Evolutionary conservation across 805 yeast genomes (phyloP).

Genomic region (Myxozyma monticola): DNA sequence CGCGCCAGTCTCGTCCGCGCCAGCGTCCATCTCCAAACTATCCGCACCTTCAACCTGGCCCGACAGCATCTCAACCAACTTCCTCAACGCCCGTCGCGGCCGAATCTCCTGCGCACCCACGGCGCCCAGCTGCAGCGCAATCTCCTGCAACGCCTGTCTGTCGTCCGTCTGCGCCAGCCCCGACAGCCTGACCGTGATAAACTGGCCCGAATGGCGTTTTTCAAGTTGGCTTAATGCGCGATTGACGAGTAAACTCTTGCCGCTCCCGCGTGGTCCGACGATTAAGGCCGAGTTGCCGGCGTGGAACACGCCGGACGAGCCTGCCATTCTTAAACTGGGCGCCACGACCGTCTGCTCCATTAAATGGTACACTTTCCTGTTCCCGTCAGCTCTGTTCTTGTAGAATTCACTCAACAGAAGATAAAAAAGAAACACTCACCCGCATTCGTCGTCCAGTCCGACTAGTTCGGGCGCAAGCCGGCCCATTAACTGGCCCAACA

Average conservation of each 20-base stretch:
- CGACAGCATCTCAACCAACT: slow-evolving; percentile 34
- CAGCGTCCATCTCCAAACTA: slow-evolving; percentile 6
- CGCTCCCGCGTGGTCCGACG: slow-evolving; percentile 78
- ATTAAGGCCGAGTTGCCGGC: slow-evolving; percentile 82
- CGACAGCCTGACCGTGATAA: slow-evolving; percentile 61
- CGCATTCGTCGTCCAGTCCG: slow-evolving; percentile 25
- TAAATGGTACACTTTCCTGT: slow-evolving; percentile 50
- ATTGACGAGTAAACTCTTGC: slow-evolving; percentile 67
- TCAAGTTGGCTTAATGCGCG: slow-evolving; percentile 53
- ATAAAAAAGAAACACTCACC: background rate
- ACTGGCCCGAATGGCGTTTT: slow-evolving; percentile 46
- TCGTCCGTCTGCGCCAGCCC: slow-evolving; percentile 78
- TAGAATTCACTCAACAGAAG: too few species aligned
- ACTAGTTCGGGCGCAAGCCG: slow-evolving; percentile 13
- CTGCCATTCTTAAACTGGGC: slow-evolving; percentile 1
- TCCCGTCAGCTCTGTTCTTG: background rate
- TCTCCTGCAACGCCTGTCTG: slow-evolving; percentile 73
- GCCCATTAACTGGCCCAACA: slow-evolving; percentile 26
- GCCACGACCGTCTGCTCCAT: slow-evolving; percentile 25
- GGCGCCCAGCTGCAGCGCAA: slow-evolving; percentile 66
- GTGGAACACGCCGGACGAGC: slow-evolving; percentile 4
- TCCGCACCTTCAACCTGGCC: slow-evolving; percentile 21
- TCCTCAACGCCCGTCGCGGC: slow-evolving; percentile 10
- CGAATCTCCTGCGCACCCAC: background rate
- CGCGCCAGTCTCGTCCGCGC: background rate